Evolutionary conservation across 768 basidiomycete genomes (phyloP).

Genomic region (Suillus occidentalis): DNA sequence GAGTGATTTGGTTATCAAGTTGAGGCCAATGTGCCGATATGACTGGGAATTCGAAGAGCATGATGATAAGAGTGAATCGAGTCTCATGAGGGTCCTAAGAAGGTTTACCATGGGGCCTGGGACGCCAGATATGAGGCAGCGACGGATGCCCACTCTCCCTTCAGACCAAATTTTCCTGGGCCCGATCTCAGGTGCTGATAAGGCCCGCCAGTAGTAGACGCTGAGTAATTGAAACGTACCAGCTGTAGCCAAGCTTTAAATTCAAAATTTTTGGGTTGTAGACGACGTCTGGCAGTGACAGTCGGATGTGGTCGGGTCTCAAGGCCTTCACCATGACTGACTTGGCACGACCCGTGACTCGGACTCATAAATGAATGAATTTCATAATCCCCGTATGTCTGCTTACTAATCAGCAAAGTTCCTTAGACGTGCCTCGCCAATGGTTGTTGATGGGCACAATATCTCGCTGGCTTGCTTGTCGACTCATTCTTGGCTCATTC

Average conservation of each 20-base stretch:
- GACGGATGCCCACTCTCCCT: not conserved
- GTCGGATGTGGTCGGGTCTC: not conserved
- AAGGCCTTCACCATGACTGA: not conserved
- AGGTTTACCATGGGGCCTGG: not conserved
- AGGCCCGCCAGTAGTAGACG: too few species aligned
- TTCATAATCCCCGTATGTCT: not conserved
- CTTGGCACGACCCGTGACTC: not conserved
- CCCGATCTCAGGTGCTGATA: too few species aligned
- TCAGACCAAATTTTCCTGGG: not conserved
- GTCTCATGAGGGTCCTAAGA: not conserved
- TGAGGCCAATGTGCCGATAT: too few species aligned
- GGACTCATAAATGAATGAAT: not conserved
- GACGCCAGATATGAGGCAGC: not conserved
- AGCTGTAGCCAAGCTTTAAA: not conserved
- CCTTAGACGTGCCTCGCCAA: not conserved
- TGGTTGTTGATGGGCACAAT: not conserved
- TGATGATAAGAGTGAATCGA: not conserved
- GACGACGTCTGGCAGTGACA: not conserved
- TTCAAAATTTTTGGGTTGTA: not conserved
- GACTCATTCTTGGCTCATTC: not conserved
- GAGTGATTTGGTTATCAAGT: not conserved
- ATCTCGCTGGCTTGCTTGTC: not conserved
- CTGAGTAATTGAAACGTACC: not conserved
- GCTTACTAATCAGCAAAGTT: not conserved
- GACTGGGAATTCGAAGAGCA: not conserved